Conservation (phyloP, 2,329 filamentous ascomycete species). For the Fusarium begoniae region DNA sequence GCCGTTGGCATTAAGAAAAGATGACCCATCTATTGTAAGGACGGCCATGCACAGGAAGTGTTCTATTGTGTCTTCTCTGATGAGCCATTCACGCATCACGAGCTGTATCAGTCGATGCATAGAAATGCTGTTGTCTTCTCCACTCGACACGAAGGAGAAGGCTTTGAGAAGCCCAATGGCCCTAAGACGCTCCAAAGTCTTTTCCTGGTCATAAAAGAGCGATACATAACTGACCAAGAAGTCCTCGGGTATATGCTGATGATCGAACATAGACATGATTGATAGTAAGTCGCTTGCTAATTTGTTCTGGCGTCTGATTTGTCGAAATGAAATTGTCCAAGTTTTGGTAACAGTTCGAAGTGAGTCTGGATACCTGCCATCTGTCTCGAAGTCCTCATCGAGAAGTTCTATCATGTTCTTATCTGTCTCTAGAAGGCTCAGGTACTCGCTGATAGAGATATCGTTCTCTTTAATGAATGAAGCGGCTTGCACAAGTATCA, state of each 20-base stretch:
- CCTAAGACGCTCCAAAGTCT: background rate
- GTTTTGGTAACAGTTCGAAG: background rate
- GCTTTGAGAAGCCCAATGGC: background rate
- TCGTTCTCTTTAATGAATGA: background rate
- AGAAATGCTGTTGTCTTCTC: background rate
- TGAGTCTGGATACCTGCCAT: background rate
- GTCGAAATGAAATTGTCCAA: background rate
- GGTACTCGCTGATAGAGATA: background rate
- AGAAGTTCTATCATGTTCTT: background rate
- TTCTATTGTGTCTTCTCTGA: too few species aligned
- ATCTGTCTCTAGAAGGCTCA: background rate
- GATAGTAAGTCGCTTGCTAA: background rate
- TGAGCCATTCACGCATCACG: background rate
- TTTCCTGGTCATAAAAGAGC: accelerated
- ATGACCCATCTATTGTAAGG: too few species aligned
- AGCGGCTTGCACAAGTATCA: background rate
- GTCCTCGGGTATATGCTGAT: background rate
- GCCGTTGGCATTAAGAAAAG: too few species aligned
- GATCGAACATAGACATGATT: accelerated
- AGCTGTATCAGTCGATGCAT: background rate
- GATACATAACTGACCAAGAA: background rate
- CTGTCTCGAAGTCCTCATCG: background rate
- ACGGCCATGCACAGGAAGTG: too few species aligned
- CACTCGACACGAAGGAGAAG: background rate
- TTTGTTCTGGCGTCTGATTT: background rate